A percentile compares a stretch with the other conserved stretches of the same genome.
phyloP scores from a whole-genome alignment of 1,284 basidiomycete genomes.

The Tausonia pullulans region DNA sequence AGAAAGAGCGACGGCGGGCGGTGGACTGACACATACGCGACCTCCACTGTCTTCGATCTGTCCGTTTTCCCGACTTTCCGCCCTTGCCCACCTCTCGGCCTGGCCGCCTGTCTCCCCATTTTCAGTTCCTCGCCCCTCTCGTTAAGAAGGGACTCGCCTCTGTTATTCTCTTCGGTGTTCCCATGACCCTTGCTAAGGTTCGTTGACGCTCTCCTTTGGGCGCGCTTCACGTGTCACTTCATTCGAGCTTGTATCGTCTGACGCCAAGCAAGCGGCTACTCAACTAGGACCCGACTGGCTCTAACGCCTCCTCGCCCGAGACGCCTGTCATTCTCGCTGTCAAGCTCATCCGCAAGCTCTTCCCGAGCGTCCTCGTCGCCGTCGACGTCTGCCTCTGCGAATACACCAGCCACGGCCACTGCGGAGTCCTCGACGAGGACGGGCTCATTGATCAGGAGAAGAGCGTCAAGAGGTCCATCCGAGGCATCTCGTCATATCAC shows the following conservation, averaged over 20 bases:
- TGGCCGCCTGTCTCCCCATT: no score
- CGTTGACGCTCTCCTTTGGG: slow-evolving; percentile 19
- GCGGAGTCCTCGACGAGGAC: slow-evolving; percentile 65
- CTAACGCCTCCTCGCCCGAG: slow-evolving; percentile 74
- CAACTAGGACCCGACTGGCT: slow-evolving; percentile 63
- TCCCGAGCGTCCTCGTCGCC: slow-evolving; percentile 76
- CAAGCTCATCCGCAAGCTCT: slow-evolving; percentile 60
- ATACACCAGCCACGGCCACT: slow-evolving; percentile 97
- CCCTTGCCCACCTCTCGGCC: no score
- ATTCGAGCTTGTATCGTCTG: background rate
- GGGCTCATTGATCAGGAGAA: slow-evolving; percentile 47
- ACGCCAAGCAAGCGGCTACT: background rate
- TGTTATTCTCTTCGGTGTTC: slow-evolving; percentile 95
- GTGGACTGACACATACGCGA: background rate
- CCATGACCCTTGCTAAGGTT: slow-evolving; percentile 71
- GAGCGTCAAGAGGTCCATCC: slow-evolving; percentile 8
- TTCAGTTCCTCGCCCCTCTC: slow-evolving; percentile 64
- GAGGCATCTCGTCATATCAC: background rate
- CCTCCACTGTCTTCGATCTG: no score
- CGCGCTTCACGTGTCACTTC: background rate
- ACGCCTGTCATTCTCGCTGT: slow-evolving; percentile 93
- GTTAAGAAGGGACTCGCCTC: slow-evolving; percentile 80
- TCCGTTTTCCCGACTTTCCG: background rate
- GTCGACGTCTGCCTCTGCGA: slow-evolving; percentile 99
- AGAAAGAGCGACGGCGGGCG: background rate